Conservation (phyloP, 2,329 filamentous ascomycete genomes). For the Pseudogymnoascus sp. region DNA sequence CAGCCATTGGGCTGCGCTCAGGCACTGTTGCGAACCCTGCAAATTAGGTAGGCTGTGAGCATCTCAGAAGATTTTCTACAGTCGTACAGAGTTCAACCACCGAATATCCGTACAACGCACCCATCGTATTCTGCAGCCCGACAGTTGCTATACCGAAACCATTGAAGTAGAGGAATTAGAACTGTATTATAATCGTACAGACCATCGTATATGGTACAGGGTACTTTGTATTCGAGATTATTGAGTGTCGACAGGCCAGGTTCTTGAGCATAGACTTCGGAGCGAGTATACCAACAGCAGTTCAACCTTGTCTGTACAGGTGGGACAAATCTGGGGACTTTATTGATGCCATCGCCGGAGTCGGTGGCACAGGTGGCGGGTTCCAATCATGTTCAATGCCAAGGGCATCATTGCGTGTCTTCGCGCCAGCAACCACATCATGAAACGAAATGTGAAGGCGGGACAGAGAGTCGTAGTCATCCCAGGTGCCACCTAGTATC, state of each 20-base stretch:
- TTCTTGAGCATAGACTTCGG: background rate
- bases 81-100: background rate
- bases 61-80: background rate
- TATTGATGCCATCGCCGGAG: constrained; percentile 4
- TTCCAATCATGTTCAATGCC: constrained; percentile 9
- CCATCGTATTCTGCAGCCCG: background rate
- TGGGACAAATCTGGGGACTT: background rate
- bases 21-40: background rate
- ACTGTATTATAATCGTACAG: background rate
- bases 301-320: background rate
- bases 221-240: background rate
- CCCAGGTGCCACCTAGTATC: constrained; percentile 33
- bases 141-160: background rate
- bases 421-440: constrained; percentile 20
- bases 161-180: background rate
- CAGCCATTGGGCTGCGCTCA: background rate
- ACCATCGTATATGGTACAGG: background rate
- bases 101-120: background rate
- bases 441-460: constrained; percentile 22
- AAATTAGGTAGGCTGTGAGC: background rate
- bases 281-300: background rate
- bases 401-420: constrained; percentile 1
- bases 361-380: constrained; percentile 5
- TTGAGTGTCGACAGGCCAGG: background rate
- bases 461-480: constrained; percentile 24